Evolutionary conservation across 805 yeast species (phyloP), one percentile per base, ranked within the genome.

Genomic region (Torulaspora franciscae): DNA sequence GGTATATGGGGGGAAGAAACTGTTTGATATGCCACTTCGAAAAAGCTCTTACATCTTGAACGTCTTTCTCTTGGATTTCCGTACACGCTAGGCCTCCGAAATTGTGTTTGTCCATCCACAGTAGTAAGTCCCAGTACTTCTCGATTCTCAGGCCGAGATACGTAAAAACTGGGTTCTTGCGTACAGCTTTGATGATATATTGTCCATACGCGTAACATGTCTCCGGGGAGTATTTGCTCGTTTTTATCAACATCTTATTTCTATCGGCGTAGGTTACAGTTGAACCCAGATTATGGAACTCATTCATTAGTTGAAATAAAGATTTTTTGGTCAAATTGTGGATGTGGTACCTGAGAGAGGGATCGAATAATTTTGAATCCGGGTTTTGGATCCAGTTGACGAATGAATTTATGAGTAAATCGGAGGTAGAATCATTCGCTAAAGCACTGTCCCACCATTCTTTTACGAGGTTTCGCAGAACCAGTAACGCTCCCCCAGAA

Each of bases 371-470:
- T 53, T 61, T 74, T 0, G 96, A 85, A 7, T 77, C 76, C 7
- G 85, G 77, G 40, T 81, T 77, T 52, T 86, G 87, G 19, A 89
- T 85, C 99, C 99, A 91, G 3, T 81, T 72, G 1, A 86, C 84
- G 61, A 91, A 80, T 23, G 80, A 75, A 55, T 86, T 86, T 49
- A 89, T 83, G 76, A 90, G 76, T 1, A 85, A 71, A 62, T 90
- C 97, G 0, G 96, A 96, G 47, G 82, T 80, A 7, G 70, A 54
- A 53, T 83, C 77, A 44, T 78, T 79, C 15, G 71, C 69, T 44
- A 85, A 66, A 0, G 96, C 97, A 57, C 81, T 84, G 57, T 88
- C 95, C 96, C 97, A 91, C 96, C 96, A 88, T 26, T 74, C 80
- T 56, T 84, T 87, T 9, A 93, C 84, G 75, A 93, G 69, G 6